Evolutionary conservation across 2,329 filamentous ascomycete species (phyloP).

Genomic region (Phyllosticta citrichinensis): DNA sequence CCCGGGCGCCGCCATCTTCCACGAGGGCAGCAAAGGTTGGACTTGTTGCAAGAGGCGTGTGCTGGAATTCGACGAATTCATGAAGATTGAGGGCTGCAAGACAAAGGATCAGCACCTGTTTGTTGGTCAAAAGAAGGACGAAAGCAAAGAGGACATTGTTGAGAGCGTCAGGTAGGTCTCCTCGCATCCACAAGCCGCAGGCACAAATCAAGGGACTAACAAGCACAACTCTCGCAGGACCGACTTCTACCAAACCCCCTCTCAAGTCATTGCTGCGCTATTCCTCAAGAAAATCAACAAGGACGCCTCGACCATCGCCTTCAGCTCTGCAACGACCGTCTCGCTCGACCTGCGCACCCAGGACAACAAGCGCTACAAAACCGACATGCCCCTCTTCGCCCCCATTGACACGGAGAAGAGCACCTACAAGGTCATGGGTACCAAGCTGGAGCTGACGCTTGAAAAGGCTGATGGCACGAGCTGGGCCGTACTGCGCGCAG

Average conservation of each 20-base stretch:
- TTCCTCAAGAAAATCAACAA: constrained; percentile 98
- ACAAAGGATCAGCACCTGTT: constrained; percentile 78
- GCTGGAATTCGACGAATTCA: constrained; percentile 93
- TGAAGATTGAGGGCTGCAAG: constrained; percentile 87
- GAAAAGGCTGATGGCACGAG: constrained; percentile 63
- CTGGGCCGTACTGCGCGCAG: constrained; percentile 77
- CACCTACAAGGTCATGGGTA: constrained; percentile 71
- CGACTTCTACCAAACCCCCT: constrained; percentile 91
- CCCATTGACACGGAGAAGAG: constrained; percentile 66
- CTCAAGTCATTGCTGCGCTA: constrained; percentile 77
- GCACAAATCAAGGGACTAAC: background rate
- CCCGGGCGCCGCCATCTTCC: constrained; percentile 84
- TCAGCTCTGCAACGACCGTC: constrained; percentile 50
- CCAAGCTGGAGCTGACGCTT: constrained; percentile 76
- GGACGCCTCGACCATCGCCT: constrained; percentile 60
- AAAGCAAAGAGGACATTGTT: constrained; percentile 60
- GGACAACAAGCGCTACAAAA: constrained; percentile 73
- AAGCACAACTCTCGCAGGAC: constrained; percentile 40
- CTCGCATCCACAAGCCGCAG: constrained; percentile 8
- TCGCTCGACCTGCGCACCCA: constrained; percentile 75
- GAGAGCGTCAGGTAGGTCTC: constrained; percentile 59
- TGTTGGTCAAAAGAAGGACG: constrained; percentile 58
- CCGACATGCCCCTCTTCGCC: constrained; percentile 65
- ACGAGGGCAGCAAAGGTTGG: constrained; percentile 97
- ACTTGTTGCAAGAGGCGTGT: constrained; percentile 93